Evolutionary conservation across 169 alveolate species (phyloP).

Genomic region (Plasmodium vinckei): DNA sequence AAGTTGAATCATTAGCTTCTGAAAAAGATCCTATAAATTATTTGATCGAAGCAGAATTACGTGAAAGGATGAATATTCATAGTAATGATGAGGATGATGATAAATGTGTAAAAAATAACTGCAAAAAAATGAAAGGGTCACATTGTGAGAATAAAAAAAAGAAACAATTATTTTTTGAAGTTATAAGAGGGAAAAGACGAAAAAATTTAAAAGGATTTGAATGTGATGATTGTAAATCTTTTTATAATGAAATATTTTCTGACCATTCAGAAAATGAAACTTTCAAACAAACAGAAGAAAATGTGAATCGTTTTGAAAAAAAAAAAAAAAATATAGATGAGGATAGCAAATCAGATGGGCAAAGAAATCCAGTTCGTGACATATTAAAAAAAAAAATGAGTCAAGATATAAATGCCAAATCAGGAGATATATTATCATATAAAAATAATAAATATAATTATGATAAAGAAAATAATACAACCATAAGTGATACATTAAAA

Average conservation of each 20-base stretch:
- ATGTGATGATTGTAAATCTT: slow-evolving; percentile 58
- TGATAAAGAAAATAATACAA: not conserved
- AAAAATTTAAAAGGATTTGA: slow-evolving; percentile 61
- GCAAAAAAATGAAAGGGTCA: not conserved
- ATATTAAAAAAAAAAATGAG: not conserved
- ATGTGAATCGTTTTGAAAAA: not conserved
- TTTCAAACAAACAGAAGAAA: slow-evolving; percentile 7
- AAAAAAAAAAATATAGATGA: not conserved
- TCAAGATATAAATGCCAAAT: not conserved
- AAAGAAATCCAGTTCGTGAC: not conserved
- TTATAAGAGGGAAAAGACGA: slow-evolving; percentile 57
- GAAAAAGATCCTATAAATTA: slow-evolving; percentile 1
- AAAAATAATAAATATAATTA: no score
- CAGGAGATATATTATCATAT: no score
- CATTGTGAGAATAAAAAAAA: not conserved
- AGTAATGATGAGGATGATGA: not conserved
- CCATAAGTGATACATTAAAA: not conserved
- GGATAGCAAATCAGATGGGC: not conserved
- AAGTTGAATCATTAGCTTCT: slow-evolving; percentile 9
- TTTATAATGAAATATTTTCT: slow-evolving; percentile 61
- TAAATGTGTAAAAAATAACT: slow-evolving; percentile 3
- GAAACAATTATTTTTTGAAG: slow-evolving; percentile 47
- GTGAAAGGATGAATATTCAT: not conserved
- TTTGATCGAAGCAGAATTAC: not conserved
- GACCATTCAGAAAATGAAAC: slow-evolving; percentile 14